Base-by-base conservation (phyloP, 495 filamentous ascomycete genomes). In the Trichocladium uniseriatum region DNA sequence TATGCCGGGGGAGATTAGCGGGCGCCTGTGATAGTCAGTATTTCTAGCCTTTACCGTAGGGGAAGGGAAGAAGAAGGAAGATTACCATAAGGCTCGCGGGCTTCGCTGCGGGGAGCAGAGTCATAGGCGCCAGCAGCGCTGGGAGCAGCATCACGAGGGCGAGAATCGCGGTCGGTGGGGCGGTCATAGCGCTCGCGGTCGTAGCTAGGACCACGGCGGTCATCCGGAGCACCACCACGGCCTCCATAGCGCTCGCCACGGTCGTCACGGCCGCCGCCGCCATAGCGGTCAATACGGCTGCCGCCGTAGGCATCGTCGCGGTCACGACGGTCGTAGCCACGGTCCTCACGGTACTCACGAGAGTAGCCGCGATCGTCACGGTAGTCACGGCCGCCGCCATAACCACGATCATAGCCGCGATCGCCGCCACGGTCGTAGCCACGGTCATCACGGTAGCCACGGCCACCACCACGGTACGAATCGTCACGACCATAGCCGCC, bases 321-420 rank as follows among this genome's bases (percentile, higher is more conserved):
- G 16, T 71, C 70, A 40, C 79, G 76, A 53, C 81, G 80, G 34
- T 76, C 78, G 55, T 75, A 66, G 58, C 84, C 81, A 57, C 81
- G 79, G 54, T 76, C 78, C 56, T 74, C 63, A 62, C 79, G 76
- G 54, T 81, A 77, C 18, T 77, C 71, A 37, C 79, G 75, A 48
- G 74, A 72, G 44, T 73, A 69, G 43, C 65, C 67, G 36, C 69
- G 69, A 38, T 65, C 73, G 54, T 74, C 75, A 53, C 72, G 60
- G 51, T 73, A 73, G 38, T 74, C 75, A 49, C 64, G 68, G 21
- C 70, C 63, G 49, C 80, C 75, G 54, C 83, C 81, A 61, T 81
- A 69, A 51, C 74, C 69, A 49, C 75, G 66, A 24, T 64, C 62
- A 42, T 70, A 68, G 48, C 66, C 64, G 38, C 68, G 62, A 27